Evolutionary conservation across 2,329 filamentous ascomycete species (phyloP), one percentile per base, ranked within the genome.

Genomic region (Ophiocordyceps australis): DNA sequence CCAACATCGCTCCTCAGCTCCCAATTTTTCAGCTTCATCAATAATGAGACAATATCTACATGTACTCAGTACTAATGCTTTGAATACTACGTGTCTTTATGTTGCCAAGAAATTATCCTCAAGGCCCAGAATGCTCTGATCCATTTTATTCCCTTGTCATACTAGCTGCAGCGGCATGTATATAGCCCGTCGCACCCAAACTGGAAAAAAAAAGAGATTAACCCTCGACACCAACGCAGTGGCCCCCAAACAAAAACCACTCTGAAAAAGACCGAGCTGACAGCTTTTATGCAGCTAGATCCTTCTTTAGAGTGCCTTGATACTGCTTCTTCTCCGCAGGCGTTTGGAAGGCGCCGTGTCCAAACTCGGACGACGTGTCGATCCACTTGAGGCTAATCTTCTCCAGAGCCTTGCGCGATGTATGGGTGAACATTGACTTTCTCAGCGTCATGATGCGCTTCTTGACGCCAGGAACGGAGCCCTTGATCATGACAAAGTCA

Each of bases 341-440:
- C 38, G 89, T 98, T 72, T 98, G 89, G 82, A 92, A 98, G 51
- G 83, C 86, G 74, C 89, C 89, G 69, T 98, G 89, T 62, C 89
- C 89, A 62, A 98, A 98, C 73, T 98, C 92, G 66, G 85, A 94
- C 36, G 85, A 94, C 48, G 89, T 98, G 54, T 98, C 89, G 78
- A 98, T 98, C 89, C 89, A 98, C 68, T 98, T 98, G 68, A 98
- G 80, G 54, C 86, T 81, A 58, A 95, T 80, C 81, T 98, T 95
- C 78, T 98, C 89, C 52, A 93, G 71, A 30, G 89, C 81, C 59
- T 77, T 83, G 56, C 89, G 73, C 53, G 79, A 93, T 46, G 85
- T 95, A 73, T 98, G 89, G 36, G 67, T 70, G 74, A 89, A 95
- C 73, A 98, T 89, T 43, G 86, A 91, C 73, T 95, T 98, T 61